Evolutionary conservation across 495 filamentous ascomycete genomes (phyloP).

Genomic region (Mycothermus thermophilus): DNA sequence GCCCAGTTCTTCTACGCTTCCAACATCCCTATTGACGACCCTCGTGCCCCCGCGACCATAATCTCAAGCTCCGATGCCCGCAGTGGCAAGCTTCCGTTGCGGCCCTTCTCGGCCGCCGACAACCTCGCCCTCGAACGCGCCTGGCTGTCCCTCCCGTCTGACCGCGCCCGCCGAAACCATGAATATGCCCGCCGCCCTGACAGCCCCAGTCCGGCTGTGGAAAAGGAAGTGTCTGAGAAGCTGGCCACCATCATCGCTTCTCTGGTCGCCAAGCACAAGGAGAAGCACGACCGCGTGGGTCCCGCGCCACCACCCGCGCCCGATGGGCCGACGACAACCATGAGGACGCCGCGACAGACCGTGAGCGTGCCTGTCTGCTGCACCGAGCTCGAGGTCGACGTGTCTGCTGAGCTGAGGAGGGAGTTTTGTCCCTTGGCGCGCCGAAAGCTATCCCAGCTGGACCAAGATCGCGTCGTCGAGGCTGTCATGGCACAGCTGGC

Average conservation of each 20-base stretch:
- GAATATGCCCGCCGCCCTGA: conserved; percentile 17
- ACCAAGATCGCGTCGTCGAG: conserved; percentile 27
- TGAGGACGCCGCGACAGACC: not conserved
- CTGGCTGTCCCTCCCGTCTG: conserved; percentile 45
- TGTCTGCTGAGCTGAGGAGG: conserved; percentile 26
- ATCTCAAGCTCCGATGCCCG: conserved; percentile 39
- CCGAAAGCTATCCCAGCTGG: conserved; percentile 21
- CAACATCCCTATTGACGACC: conserved; percentile 66
- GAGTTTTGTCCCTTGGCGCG: conserved; percentile 34
- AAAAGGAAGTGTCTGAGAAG: conserved; percentile 24
- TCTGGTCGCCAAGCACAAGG: conserved; percentile 22
- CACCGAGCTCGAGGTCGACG: conserved; percentile 27
- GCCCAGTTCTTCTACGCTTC: conserved; percentile 77
- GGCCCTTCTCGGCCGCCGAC: conserved; percentile 66
- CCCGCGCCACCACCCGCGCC: too few relatives aligned
- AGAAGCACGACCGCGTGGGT: conserved; percentile 9
- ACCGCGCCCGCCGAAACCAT: conserved; percentile 30
- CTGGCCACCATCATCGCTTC: conserved; percentile 33
- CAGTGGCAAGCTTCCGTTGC: conserved; percentile 41
- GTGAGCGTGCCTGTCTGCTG: conserved; percentile 23
- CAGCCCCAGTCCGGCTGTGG: conserved; percentile 19
- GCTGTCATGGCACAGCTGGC: conserved; percentile 29
- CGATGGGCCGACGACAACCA: not conserved
- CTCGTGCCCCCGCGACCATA: conserved; percentile 52
- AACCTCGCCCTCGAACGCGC: conserved; percentile 59